Base-by-base conservation (phyloP, 257 asterid species). In the Misopates orontium region DNA sequence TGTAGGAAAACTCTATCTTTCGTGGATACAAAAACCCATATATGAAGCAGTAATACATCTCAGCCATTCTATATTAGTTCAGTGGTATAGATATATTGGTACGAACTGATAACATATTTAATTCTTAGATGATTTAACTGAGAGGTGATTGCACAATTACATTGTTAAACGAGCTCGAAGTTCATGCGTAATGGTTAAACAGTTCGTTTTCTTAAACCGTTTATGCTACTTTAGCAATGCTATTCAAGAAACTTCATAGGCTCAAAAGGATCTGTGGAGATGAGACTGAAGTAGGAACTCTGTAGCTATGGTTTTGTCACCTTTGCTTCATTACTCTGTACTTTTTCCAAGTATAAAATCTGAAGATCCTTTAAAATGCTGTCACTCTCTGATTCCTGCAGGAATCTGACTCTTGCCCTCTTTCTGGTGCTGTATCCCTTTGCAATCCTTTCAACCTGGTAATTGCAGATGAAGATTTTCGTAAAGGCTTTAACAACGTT, bases 381-480 rank as follows among this genome's bases (percentile, higher is more conserved):
- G n/a, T n/a, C n/a, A n/a, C n/a, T n/a, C n/a, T n/a, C n/a, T n/a
- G n/a, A n/a, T n/a, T n/a, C n/a, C n/a, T 68, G 70, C 96, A 93
- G 99, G 96, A 87, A 77, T 86, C 91, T 70, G 63, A 67, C 81
- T 79, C 86, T 60, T 87, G 97, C 81, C 90, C 78, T 71, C 95
- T 90, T 74, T 87, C 97, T 49, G 99, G 97, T 62, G 99, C 95
- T 31, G 81, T 93, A 64, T 90, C 97, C 67, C 83, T 93, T 71
- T 90, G 97, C 95, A 93, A 87, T 74, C 99, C 97, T 62, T 93
- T 93, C 80, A 86, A 93, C 78, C 82, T 93, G 87, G 77, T 88
- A 55, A 77, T 84, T 70, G 95, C 99, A 70, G 97, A 93, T 71
- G 99, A 93, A 80, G 99, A 90, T 70, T 90, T 93, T 67, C 95